Evolutionary conservation across 164 flowering plant genomes (phyloP).

Genomic region (Amborella trichopoda): DNA sequence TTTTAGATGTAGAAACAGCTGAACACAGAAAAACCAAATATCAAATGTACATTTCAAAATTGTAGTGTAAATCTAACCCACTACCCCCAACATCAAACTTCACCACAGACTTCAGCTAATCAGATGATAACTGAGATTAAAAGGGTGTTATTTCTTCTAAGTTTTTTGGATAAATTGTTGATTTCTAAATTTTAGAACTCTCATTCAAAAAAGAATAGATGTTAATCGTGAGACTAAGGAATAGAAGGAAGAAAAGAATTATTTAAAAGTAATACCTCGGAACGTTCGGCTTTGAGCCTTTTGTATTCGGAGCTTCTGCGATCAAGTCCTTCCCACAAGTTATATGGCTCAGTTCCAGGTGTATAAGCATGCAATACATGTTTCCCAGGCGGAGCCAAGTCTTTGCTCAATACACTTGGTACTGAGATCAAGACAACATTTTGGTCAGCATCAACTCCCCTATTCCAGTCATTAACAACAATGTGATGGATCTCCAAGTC

Average conservation of each 20-base stretch:
- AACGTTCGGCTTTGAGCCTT: conserved; percentile 60
- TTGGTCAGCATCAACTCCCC: conserved; percentile 96
- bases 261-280: conserved; percentile 48
- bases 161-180: too few relatives aligned
- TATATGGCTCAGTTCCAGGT: conserved; percentile 91
- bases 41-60: too few relatives aligned
- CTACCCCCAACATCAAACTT: too few relatives aligned
- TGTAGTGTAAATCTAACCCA: too few relatives aligned
- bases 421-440: conserved; percentile 89
- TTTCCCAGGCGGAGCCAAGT: conserved; percentile 84
- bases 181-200: too few relatives aligned
- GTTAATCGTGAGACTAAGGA: too few relatives aligned
- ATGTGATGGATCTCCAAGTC: conserved; percentile 93
- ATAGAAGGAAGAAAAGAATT: not conserved
- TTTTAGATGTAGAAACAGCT: too few relatives aligned
- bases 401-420: conserved; percentile 68
- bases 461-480: conserved; percentile 85
- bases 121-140: too few relatives aligned
- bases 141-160: too few relatives aligned
- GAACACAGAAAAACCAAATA: too few relatives aligned
- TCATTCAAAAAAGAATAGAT: too few relatives aligned
- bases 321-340: conserved; percentile 85
- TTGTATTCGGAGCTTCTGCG: conserved; percentile 70
- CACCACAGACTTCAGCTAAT: too few relatives aligned
- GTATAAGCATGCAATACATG: conserved; percentile 85